Evolutionary conservation across 148 eudicot genomes (phyloP), one percentile per base, ranked within the genome.

Genomic region (Spergularia marina): DNA sequence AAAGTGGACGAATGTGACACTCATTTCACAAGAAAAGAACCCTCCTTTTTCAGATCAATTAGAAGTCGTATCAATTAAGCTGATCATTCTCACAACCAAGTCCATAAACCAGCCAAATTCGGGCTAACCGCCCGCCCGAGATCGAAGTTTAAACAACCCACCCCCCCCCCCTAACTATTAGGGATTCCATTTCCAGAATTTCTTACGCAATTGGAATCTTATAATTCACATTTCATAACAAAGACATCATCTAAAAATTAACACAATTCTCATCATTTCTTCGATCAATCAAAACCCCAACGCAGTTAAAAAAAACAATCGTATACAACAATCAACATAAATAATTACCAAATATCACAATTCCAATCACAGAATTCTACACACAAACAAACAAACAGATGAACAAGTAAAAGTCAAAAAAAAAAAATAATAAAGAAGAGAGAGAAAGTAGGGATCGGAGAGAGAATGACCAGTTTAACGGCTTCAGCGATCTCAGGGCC

Each of bases 401-500:
- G 18, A 54, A 23, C 20, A 62, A 1, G 13, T 13, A 20, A 15
- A 39, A 70, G 56, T 52, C 68, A 47, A 68, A 51, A 47, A 4
- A 4, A 70, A 20, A 7, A 51, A 53, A 16, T 8, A 53, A 16
- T 8, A 61, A 10, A 51, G 0, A 11, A 21, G 62, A 51, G 49
- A 44, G 10, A 44, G 10, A 44, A 44, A 6, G 8, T 6, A 44
- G 49, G 10, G 49, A 44, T 44, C 49, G 49, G 49, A 44, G 49
- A 44, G 8, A 51, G 63, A 52, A 4, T 13, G 16, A 89, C 98
- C 97, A 89, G 84, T 76, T 90, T 94, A 77, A 94, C 98, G 47
- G 98, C 86, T 5, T 91, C 87, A 53, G 98, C 98, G 86, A 94
- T 94, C 83, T 91, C 97, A 66, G 97, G 98, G 61, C 98, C 98